Conservation (phyloP, 2,329 filamentous ascomycete species). For the Ophiostoma himal-ulmi region DNA sequence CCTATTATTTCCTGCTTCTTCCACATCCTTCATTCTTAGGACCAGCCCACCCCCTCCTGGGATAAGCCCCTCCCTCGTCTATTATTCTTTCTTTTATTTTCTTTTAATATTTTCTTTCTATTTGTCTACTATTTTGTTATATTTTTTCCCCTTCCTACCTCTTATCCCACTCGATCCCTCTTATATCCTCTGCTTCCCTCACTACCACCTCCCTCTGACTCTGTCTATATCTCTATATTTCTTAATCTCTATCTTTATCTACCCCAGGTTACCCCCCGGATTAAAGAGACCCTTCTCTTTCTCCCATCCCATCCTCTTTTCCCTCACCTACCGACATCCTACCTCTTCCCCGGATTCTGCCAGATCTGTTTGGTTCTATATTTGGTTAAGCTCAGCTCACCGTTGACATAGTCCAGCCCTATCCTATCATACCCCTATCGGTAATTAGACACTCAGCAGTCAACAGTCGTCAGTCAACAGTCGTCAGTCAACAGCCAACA, state of each 20-base stretch:
- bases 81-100: background rate
- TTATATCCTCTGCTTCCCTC: background rate
- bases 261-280: conserved; percentile 18
- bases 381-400: conserved; percentile 6
- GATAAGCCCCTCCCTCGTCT: background rate
- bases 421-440: background rate
- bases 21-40: background rate
- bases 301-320: background rate
- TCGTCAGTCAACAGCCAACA: background rate
- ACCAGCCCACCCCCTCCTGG: background rate
- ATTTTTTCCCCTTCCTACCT: background rate
- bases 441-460: background rate
- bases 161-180: background rate
- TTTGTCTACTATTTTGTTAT: background rate
- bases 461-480: background rate
- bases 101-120: background rate
- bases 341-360: conserved; percentile 18
- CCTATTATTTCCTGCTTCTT: background rate
- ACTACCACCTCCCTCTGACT: background rate
- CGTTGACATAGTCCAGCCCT: background rate
- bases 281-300: conserved; percentile 10
- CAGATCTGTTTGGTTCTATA: conserved; percentile 8
- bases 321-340: background rate
- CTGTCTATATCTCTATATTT: background rate
- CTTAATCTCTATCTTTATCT: background rate